These are phyloP conservation scores for Gigaspora rosea DNA, from an alignment of 192 early-diverging fungal genomes.

Conservation along the genomic window DNA sequence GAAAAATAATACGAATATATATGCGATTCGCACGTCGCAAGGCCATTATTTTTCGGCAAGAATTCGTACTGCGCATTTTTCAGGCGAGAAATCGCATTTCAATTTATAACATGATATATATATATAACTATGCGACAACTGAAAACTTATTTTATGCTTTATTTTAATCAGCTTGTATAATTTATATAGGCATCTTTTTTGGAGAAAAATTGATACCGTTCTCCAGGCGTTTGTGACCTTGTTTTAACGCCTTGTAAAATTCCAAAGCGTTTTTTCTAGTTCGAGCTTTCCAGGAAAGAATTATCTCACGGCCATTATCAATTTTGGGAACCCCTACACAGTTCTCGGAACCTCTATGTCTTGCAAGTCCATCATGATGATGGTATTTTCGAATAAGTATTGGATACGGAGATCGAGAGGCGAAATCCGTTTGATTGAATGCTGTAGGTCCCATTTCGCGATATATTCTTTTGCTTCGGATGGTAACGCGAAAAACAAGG, in stretches of 20 bases:
- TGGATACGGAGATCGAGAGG: not conserved
- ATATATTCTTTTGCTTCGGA: not conserved
- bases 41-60: too few species aligned
- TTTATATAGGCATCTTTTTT: too few species aligned
- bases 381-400: constrained; percentile 23
- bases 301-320: not conserved
- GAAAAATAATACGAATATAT: too few species aligned
- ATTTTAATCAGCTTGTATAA: too few species aligned
- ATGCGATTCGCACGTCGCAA: too few species aligned
- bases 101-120: too few species aligned
- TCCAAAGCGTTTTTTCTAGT: not conserved
- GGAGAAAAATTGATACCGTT: not conserved
- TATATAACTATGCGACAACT: too few species aligned
- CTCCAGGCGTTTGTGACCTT: not conserved
- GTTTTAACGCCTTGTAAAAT: not conserved
- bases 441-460: not conserved
- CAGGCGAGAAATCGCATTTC: too few species aligned
- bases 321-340: not conserved
- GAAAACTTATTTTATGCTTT: too few species aligned
- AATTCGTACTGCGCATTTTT: too few species aligned
- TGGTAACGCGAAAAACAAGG: not conserved
- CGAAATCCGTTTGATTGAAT: not conserved
- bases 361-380: not conserved
- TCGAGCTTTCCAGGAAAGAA: not conserved
- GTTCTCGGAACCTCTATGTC: not conserved